These are phyloP conservation scores for Noccaea caerulescens DNA, from an alignment of 345 rosid species.

Conservation along the genomic window DNA sequence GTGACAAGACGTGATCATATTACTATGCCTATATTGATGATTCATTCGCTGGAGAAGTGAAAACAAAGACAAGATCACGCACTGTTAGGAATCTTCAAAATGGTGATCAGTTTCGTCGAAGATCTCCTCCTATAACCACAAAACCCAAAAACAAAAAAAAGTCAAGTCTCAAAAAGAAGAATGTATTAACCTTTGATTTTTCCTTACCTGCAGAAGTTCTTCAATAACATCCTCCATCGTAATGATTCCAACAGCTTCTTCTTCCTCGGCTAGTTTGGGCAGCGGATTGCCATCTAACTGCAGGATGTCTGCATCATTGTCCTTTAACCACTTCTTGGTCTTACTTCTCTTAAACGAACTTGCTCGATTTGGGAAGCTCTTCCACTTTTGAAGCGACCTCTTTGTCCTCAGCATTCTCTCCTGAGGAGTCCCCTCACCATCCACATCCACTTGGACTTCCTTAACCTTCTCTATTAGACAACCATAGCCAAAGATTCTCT, in stretches of 20 bases:
- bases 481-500: slow-evolving; percentile 15
- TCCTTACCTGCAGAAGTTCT: slow-evolving; percentile 83
- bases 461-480: slow-evolving; percentile 48
- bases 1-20: background rate
- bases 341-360: slow-evolving; percentile 52
- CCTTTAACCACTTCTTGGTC: slow-evolving; percentile 81
- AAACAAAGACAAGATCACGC: slow-evolving; percentile 2
- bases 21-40: background rate
- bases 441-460: slow-evolving; percentile 66
- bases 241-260: slow-evolving; percentile 89
- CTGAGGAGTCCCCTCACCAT: slow-evolving; percentile 52
- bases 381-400: slow-evolving; percentile 78
- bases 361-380: slow-evolving; percentile 69
- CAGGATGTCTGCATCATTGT: slow-evolving; percentile 68
- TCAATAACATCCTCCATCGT: slow-evolving; percentile 99
- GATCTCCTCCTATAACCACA: slow-evolving; percentile 78
- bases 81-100: slow-evolving; percentile 62
- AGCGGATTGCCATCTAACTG: slow-evolving; percentile 60
- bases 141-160: background rate
- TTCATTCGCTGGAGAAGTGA: slow-evolving; percentile 7
- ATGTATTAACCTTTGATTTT: background rate
- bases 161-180: background rate
- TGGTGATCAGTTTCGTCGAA: slow-evolving; percentile 95
- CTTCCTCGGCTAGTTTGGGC: slow-evolving; percentile 75
- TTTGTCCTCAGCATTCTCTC: slow-evolving; percentile 60